Evolutionary conservation across 495 filamentous ascomycete genomes (phyloP).

Genomic region (Parachaetomium inaequale): DNA sequence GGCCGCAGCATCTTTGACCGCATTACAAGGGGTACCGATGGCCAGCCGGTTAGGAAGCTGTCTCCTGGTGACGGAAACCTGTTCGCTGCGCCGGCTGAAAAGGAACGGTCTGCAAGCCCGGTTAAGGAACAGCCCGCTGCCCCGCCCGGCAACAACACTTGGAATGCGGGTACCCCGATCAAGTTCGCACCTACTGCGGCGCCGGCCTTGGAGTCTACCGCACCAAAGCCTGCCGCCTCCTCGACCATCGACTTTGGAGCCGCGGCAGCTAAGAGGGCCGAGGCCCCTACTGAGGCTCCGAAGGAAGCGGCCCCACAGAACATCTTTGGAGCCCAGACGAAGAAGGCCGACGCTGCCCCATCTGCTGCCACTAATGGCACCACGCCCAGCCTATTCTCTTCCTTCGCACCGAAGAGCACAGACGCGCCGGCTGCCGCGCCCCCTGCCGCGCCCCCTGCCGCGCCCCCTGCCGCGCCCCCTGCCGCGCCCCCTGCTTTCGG

Average conservation of each 20-base stretch:
- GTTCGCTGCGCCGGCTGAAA: constrained; percentile 29
- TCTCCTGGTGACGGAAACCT: constrained; percentile 24
- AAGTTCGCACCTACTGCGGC: constrained; percentile 35
- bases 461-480: constrained; percentile 22
- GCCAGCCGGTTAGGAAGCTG: constrained; percentile 46
- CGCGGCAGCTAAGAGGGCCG: constrained; percentile 18
- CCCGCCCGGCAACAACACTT: constrained; percentile 47
- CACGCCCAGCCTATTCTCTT: constrained; percentile 17
- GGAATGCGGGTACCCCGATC: constrained; percentile 38
- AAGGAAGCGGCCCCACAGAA: constrained; percentile 20
- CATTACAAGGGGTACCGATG: constrained; percentile 46
- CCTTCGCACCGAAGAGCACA: constrained; percentile 18
- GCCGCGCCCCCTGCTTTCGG: constrained; percentile 29
- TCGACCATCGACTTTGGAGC: constrained; percentile 27
- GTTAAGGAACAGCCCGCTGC: constrained; percentile 35
- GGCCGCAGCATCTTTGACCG: constrained; percentile 59
- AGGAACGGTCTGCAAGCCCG: constrained; percentile 35
- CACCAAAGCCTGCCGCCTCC: constrained; percentile 32
- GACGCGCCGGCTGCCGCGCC: constrained; percentile 24
- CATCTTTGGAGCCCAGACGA: constrained; percentile 21
- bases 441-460: constrained; percentile 21
- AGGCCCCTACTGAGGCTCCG: constrained; percentile 15
- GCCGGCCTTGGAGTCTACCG: constrained; percentile 31
- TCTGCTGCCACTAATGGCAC: constrained; percentile 17
- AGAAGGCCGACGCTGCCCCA: constrained; percentile 22